Base-by-base conservation (phyloP, 805 yeast genomes). In the Candida krabiensis region DNA sequence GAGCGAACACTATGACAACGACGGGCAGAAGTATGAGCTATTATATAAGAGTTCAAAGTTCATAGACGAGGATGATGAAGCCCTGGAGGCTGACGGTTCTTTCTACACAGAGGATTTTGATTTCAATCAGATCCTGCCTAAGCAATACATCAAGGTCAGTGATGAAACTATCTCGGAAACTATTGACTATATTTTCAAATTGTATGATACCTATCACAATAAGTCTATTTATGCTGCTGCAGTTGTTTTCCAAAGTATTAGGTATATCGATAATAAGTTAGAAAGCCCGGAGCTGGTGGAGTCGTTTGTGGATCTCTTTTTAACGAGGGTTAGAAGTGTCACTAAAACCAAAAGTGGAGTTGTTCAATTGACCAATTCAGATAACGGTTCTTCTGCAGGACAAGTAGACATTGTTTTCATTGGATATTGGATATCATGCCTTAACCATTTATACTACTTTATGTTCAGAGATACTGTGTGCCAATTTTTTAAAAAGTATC, bases 371-470 rank as follows among this genome's bases (percentile, higher is more conserved):
- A 37, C 46, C 8, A 41, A 38, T 19, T 38, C 49, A 4, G 39
- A 38, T 11, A 16, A 25, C 4, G 24, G 24, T 8, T 15, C 24
- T 12, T 11, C 15, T 21, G 27, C 66, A 71, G 28, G 64, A 67
- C 66, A 55, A 19, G 40, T 83, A 22, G 91, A 85, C 54, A 80
- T 84, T 38, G 85, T 85, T 13, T 56, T 73, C 28, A 72, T 83
- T 44, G 83, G 95, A 35, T 91, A 88, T 58, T 93, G 98, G 98
- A 73, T 93, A 25, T 80, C 96, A 4, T 83, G 85, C 18, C 58
- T 85, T 30, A 85, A 86, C 42, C 80, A 86, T 48, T 64, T 91
- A 35, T 81, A 83, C 53, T 91, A 84, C 59, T 91, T 87, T 60
- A 56, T 91, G 23, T 67, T 77, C 29, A 79, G 85, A 44, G 93